phyloP scores from a whole-genome alignment of 345 rosid species.

The Rhizophora apiculata region DNA sequence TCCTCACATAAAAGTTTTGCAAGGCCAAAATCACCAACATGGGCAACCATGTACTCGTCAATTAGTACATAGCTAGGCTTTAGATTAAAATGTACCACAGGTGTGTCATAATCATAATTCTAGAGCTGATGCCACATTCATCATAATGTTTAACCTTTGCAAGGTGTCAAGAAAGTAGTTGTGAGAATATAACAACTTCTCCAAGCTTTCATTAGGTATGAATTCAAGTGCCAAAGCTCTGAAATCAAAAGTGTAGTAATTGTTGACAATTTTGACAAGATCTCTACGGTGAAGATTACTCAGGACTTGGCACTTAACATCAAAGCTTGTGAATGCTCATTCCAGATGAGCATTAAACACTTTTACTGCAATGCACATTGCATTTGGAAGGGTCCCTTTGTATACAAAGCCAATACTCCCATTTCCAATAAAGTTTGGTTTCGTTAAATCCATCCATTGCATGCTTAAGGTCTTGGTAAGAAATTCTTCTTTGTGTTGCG shows the following conservation, averaged over 20 bases:
- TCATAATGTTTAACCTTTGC: slow-evolving; percentile 11
- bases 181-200: slow-evolving; percentile 10
- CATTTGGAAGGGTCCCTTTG: slow-evolving; percentile 8
- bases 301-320: neutral
- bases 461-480: slow-evolving; percentile 8
- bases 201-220: slow-evolving; percentile 12
- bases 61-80: slow-evolving; percentile 15
- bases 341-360: slow-evolving; percentile 1
- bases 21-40: slow-evolving; percentile 14
- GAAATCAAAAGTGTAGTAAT: neutral
- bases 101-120: neutral
- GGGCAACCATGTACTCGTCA: slow-evolving; percentile 6
- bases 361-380: slow-evolving; percentile 3
- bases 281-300: slow-evolving; percentile 10
- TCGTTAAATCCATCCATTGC: slow-evolving; percentile 23
- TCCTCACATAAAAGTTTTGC: slow-evolving; percentile 5
- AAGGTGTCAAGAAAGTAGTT: neutral
- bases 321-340: neutral
- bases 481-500: slow-evolving; percentile 16
- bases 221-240: slow-evolving; percentile 6
- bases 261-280: slow-evolving; percentile 11
- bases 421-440: slow-evolving; percentile 18
- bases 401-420: slow-evolving; percentile 25
- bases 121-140: slow-evolving; percentile 17
- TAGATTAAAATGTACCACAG: slow-evolving; percentile 12